phyloP scores from a whole-genome alignment of 1,284 basidiomycete genomes.

The Athelia psychrophila region DNA sequence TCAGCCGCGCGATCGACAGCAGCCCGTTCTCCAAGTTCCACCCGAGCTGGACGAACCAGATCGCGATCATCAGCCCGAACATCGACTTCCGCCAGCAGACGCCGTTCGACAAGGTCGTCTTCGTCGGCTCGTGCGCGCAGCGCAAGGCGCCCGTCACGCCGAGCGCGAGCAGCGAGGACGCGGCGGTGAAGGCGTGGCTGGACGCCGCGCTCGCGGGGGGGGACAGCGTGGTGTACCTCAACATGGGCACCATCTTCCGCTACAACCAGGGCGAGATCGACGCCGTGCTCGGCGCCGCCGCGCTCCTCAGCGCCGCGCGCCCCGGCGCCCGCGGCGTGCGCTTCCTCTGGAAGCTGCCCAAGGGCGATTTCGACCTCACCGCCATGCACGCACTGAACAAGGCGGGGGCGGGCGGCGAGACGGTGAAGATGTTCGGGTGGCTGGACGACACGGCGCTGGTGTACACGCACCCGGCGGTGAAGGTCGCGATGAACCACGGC shows the following conservation, averaged over 20 bases:
- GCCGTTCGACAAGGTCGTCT: not conserved
- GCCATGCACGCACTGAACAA: too few relatives aligned
- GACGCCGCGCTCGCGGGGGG: not conserved
- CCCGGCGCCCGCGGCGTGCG: not conserved
- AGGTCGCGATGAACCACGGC: not conserved
- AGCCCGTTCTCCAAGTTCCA: not conserved
- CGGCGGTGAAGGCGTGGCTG: not conserved
- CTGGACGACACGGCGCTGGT: not conserved
- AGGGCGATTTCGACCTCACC: not conserved
- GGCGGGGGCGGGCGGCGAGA: not conserved
- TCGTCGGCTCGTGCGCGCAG: not conserved
- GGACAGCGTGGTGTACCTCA: not conserved
- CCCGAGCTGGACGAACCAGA: not conserved
- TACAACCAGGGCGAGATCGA: not conserved
- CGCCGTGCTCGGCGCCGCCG: not conserved
- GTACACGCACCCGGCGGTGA: not conserved
- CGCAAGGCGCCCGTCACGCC: not conserved
- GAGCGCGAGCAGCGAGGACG: not conserved
- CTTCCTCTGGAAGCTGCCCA: not conserved
- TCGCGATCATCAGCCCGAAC: not conserved
- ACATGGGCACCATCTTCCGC: not conserved
- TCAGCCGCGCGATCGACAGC: not conserved
- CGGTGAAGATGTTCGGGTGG: not conserved
- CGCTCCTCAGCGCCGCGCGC: not conserved
- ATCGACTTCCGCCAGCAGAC: not conserved